Evolutionary conservation across 176 grass and related monocot species (phyloP).

Genomic region (Carex myosuroides): DNA sequence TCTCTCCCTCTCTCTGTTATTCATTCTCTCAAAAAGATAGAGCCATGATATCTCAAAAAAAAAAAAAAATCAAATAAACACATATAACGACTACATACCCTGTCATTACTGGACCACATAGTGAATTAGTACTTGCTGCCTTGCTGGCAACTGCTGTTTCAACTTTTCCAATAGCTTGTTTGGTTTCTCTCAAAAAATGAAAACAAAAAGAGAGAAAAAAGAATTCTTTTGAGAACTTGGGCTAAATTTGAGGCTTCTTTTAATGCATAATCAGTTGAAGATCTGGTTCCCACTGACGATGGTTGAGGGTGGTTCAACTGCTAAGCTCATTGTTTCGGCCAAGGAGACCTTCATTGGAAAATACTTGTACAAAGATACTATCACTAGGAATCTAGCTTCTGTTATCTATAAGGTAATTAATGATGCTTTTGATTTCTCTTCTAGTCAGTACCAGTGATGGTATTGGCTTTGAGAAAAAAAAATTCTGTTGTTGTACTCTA

Average conservation of each 20-base stretch:
- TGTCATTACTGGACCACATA: background rate
- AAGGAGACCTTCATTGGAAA: constrained; percentile 98
- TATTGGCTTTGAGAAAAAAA: background rate
- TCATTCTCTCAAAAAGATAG: background rate
- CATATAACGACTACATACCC: background rate
- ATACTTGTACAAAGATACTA: constrained; percentile 92
- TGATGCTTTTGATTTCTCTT: background rate
- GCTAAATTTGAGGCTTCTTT: constrained; percentile 5
- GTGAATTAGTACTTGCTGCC: background rate
- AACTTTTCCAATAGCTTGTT: background rate
- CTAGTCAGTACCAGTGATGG: background rate
- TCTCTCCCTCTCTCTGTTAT: background rate
- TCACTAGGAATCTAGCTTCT: constrained; percentile 69
- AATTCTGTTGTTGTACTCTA: background rate
- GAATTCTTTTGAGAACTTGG: background rate
- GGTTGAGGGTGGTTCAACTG: constrained; percentile 77
- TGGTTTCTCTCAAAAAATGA: background rate
- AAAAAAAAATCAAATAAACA: background rate
- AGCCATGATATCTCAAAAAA: background rate
- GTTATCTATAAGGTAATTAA: constrained; percentile 69
- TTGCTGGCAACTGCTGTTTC: background rate
- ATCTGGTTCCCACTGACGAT: constrained; percentile 96
- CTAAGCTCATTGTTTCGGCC: constrained; percentile 92
- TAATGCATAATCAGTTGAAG: constrained; percentile 49
- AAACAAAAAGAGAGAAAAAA: background rate